Conservation (phyloP, 1,284 basidiomycete genomes). For the Ganoderma resinaceum region DNA sequence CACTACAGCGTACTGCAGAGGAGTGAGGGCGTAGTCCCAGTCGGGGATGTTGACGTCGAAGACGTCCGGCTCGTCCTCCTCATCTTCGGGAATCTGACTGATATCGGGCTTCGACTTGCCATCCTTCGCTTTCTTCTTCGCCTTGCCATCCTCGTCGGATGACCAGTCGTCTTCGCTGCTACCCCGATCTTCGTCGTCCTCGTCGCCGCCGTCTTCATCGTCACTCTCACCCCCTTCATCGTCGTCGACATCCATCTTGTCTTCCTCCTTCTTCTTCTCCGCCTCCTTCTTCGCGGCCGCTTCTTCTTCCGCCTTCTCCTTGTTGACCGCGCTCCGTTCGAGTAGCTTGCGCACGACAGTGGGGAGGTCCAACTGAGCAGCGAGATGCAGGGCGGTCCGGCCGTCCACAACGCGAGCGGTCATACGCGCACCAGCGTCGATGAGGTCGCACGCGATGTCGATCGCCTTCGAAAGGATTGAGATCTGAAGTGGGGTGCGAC, state of each 20-base stretch:
- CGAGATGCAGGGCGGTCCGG: constrained; percentile 59
- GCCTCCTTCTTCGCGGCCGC: constrained; percentile 36
- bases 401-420: constrained; percentile 62
- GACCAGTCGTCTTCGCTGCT: constrained; percentile 44
- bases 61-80: constrained; percentile 56
- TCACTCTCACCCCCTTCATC: constrained; percentile 41
- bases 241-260: constrained; percentile 41
- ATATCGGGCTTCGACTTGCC: constrained; percentile 30
- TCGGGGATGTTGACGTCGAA: constrained; percentile 58
- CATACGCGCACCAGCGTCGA: constrained; percentile 61
- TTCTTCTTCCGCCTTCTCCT: constrained; percentile 43
- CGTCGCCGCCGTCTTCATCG: constrained; percentile 32
- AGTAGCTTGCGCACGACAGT: constrained; percentile 55
- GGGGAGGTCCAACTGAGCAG: constrained; percentile 53
- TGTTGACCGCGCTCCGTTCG: constrained; percentile 50
- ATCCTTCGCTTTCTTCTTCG: constrained; percentile 28
- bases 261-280: constrained; percentile 36
- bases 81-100: constrained; percentile 54
- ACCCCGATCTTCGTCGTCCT: constrained; percentile 35
- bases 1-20: constrained; percentile 59
- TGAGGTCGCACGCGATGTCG: constrained; percentile 55
- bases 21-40: constrained; percentile 63
- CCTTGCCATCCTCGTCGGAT: constrained; percentile 39
- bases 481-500: constrained; percentile 61
- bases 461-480: constrained; percentile 53